Evolutionary conservation across 73 alveolate species (phyloP).

Genomic region (Paramecium caudatum): DNA sequence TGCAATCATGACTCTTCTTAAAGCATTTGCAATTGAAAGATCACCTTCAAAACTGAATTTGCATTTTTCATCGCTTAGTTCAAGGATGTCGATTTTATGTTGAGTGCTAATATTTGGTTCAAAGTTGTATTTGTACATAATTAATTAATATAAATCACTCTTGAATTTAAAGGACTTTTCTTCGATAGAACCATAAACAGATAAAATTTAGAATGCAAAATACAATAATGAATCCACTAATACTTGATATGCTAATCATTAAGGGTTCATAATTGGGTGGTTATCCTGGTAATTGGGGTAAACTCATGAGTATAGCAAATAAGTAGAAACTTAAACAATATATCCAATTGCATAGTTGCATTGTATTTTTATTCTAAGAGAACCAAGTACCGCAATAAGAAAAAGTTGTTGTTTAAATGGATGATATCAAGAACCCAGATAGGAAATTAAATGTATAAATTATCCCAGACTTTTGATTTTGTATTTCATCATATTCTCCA

Average conservation of each 20-base stretch:
- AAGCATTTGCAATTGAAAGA: constrained; percentile 94
- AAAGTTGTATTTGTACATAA: not conserved
- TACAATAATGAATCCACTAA: not conserved
- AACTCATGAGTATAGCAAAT: not conserved
- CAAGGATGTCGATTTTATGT: constrained; percentile 81
- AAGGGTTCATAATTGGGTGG: not conserved
- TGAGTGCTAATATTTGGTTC: constrained; percentile 18
- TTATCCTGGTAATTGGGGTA: constrained; percentile 30
- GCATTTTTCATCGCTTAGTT: constrained; percentile 83
- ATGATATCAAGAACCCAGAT: not conserved
- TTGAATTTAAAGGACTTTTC: not conserved
- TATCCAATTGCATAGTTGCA: constrained; percentile 16
- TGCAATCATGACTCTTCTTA: constrained; percentile 94
- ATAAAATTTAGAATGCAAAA: not conserved
- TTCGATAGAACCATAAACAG: constrained; percentile 1
- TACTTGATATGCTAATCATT: not conserved
- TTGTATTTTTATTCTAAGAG: not conserved
- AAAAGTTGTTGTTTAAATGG: not conserved
- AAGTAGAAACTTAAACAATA: constrained; percentile 31
- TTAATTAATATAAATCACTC: not conserved
- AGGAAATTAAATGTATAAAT: not conserved
- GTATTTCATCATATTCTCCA: constrained; percentile 9
- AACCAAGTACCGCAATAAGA: not conserved
- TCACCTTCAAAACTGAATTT: constrained; percentile 93
- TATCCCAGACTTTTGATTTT: not conserved